These are phyloP conservation scores for Galium porrigens DNA, from an alignment of 305 asterid species.

Conservation along the genomic window DNA sequence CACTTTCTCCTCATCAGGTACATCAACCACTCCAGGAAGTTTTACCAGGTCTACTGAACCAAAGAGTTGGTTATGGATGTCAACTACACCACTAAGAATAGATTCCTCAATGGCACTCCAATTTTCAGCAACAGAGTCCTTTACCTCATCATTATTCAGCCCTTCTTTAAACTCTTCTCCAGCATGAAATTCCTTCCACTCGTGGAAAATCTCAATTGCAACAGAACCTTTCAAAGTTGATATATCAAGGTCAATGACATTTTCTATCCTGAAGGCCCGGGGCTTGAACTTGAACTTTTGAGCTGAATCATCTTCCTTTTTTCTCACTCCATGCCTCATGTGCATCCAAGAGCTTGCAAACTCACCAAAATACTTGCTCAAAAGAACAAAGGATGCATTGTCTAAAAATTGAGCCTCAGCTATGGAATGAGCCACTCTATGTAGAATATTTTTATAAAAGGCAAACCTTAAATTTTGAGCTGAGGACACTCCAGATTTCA, in stretches of 20 bases:
- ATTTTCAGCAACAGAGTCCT: constrained; percentile 37
- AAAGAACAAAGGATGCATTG: constrained; percentile 37
- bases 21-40: constrained; percentile 33
- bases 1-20: constrained; percentile 45
- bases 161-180: constrained; percentile 45
- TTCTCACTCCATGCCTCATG: constrained; percentile 41
- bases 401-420: constrained; percentile 52
- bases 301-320: constrained; percentile 33
- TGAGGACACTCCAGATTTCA: constrained; percentile 24
- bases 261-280: constrained; percentile 57
- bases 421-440: constrained; percentile 41
- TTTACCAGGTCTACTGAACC: constrained; percentile 23
- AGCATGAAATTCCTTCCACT: constrained; percentile 64
- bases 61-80: constrained; percentile 59
- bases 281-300: constrained; percentile 62
- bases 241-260: constrained; percentile 54
- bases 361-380: constrained; percentile 51
- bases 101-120: constrained; percentile 52
- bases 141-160: constrained; percentile 29
- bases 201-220: constrained; percentile 42
- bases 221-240: constrained; percentile 46
- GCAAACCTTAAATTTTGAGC: constrained; percentile 39
- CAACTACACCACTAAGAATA: constrained; percentile 45
- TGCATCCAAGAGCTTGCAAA: constrained; percentile 58
- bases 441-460: constrained; percentile 46